Evolutionary conservation across 768 basidiomycete genomes (phyloP).

Genomic region (Mycena floridula): DNA sequence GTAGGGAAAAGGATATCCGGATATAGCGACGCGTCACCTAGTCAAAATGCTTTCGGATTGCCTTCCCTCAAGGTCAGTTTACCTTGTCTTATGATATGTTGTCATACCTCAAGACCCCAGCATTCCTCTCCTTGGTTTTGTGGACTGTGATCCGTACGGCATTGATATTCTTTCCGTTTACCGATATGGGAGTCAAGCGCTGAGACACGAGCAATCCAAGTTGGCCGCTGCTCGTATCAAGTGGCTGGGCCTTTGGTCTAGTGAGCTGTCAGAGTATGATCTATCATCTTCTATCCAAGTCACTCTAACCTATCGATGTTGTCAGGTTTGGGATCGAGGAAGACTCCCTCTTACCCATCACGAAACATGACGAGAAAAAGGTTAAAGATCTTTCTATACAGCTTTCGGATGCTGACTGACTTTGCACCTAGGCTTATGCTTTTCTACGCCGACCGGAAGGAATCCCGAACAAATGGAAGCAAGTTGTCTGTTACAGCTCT

Average conservation of each 20-base stretch:
- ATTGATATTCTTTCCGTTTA: constrained; percentile 89
- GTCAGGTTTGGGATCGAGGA: constrained; percentile 53
- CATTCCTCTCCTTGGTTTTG: constrained; percentile 69
- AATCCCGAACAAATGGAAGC: constrained; percentile 64
- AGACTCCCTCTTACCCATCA: constrained; percentile 64
- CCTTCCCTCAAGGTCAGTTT: constrained; percentile 51
- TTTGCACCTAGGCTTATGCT: constrained; percentile 44
- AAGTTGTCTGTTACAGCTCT: constrained; percentile 7
- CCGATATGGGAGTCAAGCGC: constrained; percentile 66
- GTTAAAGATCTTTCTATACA: constrained; percentile 25
- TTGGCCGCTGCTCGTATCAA: constrained; percentile 63
- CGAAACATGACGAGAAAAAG: constrained; percentile 70
- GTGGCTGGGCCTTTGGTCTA: constrained; percentile 77
- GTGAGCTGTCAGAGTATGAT: constrained; percentile 57
- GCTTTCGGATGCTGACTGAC: not conserved
- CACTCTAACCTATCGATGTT: no score
- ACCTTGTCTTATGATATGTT: not conserved
- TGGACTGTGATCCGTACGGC: constrained; percentile 91
- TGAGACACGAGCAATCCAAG: constrained; percentile 65
- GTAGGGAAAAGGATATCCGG: constrained; percentile 97
- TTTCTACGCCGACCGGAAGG: constrained; percentile 45
- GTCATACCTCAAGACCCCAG: constrained; percentile 30
- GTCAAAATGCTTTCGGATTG: constrained; percentile 65
- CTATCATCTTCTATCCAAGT: not conserved
- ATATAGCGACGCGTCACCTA: constrained; percentile 84